These are phyloP conservation scores for Mycena crocata DNA, from an alignment of 768 basidiomycete genomes.

Conservation along the genomic window DNA sequence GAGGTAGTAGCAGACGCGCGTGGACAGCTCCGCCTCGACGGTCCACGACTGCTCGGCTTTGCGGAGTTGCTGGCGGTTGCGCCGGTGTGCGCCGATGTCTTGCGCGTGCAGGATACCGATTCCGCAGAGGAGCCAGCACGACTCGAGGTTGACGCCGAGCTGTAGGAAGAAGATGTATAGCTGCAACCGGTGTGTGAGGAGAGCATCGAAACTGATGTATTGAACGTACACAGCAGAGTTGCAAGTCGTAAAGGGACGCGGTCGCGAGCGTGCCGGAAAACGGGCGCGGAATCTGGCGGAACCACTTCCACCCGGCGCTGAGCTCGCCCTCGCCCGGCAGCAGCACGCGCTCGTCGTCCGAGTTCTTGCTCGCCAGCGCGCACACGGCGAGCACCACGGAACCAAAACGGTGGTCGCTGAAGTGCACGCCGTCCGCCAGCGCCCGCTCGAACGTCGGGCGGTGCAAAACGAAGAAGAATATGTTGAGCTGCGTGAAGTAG, in stretches of 20 bases:
- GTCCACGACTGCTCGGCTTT: no score
- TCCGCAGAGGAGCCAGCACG: conserved; percentile 54
- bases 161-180: conserved; percentile 51
- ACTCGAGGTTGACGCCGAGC: conserved; percentile 52
- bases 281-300: conserved; percentile 62
- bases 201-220: conserved; percentile 39
- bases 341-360: conserved; percentile 57
- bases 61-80: conserved; percentile 49
- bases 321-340: conserved; percentile 35
- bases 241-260: conserved; percentile 68
- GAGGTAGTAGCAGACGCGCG: conserved; percentile 48
- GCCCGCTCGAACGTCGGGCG: conserved; percentile 59
- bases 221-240: conserved; percentile 60
- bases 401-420: conserved; percentile 53
- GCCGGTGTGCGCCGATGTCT: conserved; percentile 60
- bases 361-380: conserved; percentile 58
- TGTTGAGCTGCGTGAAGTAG: conserved; percentile 59
- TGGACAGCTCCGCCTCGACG: conserved; percentile 56
- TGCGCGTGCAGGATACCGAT: conserved; percentile 61
- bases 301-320: conserved; percentile 58
- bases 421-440: conserved; percentile 50
- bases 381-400: conserved; percentile 62
- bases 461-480: conserved; percentile 60
- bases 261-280: conserved; percentile 56
- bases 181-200: conserved; percentile 32